Percentiles rank a stretch among this genome's conserved stretches.
Conservation (phyloP, 768 basidiomycete species). For the Obba rivulosa region DNA sequence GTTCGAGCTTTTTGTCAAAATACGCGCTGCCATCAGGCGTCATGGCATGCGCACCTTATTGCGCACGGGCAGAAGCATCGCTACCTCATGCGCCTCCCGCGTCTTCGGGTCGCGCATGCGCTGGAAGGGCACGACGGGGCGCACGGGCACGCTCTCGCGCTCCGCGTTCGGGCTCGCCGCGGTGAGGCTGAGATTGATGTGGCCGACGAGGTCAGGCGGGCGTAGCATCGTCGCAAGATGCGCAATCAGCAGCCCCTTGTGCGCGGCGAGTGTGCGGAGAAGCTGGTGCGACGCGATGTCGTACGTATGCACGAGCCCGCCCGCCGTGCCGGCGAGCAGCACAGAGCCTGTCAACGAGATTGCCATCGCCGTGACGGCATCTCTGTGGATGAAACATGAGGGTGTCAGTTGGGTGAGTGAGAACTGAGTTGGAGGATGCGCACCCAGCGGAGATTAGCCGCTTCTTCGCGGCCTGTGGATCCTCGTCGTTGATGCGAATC, state of each 20-base stretch:
- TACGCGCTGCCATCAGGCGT: neutral
- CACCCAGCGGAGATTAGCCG: constrained; percentile 72
- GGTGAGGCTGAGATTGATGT: constrained; percentile 53
- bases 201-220: constrained; percentile 83
- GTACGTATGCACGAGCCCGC: constrained; percentile 73
- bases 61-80: constrained; percentile 51
- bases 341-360: constrained; percentile 76
- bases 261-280: constrained; percentile 72
- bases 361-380: constrained; percentile 65
- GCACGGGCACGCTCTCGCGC: constrained; percentile 60
- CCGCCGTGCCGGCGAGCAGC: constrained; percentile 75
- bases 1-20: constrained; percentile 14
- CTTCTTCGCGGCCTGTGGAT: constrained; percentile 40
- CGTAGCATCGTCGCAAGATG: constrained; percentile 74
- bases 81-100: constrained; percentile 66
- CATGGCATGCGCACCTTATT: constrained; percentile 30
- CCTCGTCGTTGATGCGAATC: constrained; percentile 60
- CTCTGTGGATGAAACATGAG: constrained; percentile 34
- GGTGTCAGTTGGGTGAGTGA: neutral
- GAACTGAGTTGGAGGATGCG: constrained; percentile 16
- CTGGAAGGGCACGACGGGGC: constrained; percentile 65
- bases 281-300: constrained; percentile 90
- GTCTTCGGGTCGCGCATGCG: constrained; percentile 62
- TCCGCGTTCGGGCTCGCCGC: constrained; percentile 26
- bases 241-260: constrained; percentile 65